Conservation (phyloP, 1,284 basidiomycete genomes). For the Veloboletus limbatus region DNA sequence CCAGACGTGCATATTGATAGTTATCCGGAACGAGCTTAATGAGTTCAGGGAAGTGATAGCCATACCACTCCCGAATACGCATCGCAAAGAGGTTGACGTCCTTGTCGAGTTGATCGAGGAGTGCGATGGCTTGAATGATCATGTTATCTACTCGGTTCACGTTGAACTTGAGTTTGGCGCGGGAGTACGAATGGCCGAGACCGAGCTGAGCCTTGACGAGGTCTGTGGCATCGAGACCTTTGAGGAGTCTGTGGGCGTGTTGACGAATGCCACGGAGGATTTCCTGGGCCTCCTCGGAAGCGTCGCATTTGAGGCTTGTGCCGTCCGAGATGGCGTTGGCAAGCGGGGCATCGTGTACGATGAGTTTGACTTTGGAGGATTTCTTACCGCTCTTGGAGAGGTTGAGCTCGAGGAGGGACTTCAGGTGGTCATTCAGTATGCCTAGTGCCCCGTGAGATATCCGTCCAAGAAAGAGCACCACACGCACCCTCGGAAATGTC, state of each 20-base stretch:
- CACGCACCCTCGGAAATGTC: slow-evolving; percentile 91
- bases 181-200: slow-evolving; percentile 96
- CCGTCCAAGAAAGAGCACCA: no score
- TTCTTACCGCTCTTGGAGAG: slow-evolving; percentile 73
- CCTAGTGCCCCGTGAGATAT: slow-evolving; percentile 42
- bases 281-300: slow-evolving; percentile 84
- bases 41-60: slow-evolving; percentile 99
- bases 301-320: slow-evolving; percentile 80
- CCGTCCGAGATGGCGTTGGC: slow-evolving; percentile 81
- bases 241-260: slow-evolving; percentile 90
- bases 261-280: slow-evolving; percentile 92
- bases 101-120: slow-evolving; percentile 99
- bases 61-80: slow-evolving; percentile 99
- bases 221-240: slow-evolving; percentile 87
- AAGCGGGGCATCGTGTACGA: slow-evolving; percentile 79
- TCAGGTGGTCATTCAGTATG: slow-evolving; percentile 84
- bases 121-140: slow-evolving; percentile 99
- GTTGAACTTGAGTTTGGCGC: slow-evolving; percentile 99
- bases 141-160: slow-evolving; percentile 99
- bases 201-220: slow-evolving; percentile 93
- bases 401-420: slow-evolving; percentile 86
- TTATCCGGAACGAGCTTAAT: slow-evolving; percentile 94
- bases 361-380: slow-evolving; percentile 80
- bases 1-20: slow-evolving; percentile 89
- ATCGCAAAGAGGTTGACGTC: slow-evolving; percentile 99